Evolutionary conservation across 139 green algal species (phyloP).

Genomic region (Micractinium sp.): DNA sequence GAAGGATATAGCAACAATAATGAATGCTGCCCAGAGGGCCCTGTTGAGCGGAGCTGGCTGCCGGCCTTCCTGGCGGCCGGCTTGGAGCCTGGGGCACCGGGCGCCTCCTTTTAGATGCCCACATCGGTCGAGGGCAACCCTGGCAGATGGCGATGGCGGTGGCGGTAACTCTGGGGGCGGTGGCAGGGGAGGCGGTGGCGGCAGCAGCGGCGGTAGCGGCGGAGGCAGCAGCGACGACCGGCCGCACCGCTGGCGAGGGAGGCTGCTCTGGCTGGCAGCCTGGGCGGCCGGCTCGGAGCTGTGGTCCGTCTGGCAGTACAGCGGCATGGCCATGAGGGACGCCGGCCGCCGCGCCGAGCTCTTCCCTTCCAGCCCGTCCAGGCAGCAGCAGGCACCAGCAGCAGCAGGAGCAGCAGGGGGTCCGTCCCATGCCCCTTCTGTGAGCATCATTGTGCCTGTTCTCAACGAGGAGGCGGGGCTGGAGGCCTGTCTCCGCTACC

Average conservation of each 20-base stretch:
- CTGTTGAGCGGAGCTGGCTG: no score
- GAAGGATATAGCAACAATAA: no score
- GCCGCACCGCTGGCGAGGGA: neutral
- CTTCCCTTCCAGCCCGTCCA: neutral
- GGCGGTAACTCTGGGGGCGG: neutral
- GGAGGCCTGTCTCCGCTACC: conserved; percentile 39
- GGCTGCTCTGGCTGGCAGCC: neutral
- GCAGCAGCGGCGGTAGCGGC: neutral
- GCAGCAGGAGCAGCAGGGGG: neutral
- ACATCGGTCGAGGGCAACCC: neutral
- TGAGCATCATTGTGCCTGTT: conserved; percentile 56
- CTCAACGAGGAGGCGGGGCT: conserved; percentile 75
- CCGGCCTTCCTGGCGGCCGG: neutral
- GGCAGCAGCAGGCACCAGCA: neutral
- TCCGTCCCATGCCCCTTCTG: neutral
- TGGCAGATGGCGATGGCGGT: neutral
- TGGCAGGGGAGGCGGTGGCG: neutral
- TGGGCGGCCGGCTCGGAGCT: neutral
- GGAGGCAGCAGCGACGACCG: neutral
- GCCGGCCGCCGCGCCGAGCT: neutral
- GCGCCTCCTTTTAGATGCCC: no score
- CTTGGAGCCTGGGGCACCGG: neutral
- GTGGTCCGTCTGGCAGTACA: neutral
- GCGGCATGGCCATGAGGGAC: neutral
- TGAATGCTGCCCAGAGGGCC: no score